phyloP scores from a whole-genome alignment of 352 stramenopile genomes.

The Pythium grandisporangium region DNA sequence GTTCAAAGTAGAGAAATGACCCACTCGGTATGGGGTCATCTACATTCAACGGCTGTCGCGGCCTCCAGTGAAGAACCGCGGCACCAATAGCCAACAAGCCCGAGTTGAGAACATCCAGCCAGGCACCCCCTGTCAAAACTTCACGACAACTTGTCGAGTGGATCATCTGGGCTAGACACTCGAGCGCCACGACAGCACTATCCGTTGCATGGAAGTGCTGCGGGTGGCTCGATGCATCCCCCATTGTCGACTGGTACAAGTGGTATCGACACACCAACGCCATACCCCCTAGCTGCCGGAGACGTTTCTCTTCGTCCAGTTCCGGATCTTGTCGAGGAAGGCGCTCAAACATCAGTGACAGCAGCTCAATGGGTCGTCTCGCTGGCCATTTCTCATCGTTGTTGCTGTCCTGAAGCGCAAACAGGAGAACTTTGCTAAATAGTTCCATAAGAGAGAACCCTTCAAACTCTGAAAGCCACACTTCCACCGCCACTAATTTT shows the following conservation, averaged over 20 bases:
- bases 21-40: constrained; percentile 2
- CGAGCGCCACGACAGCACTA: constrained; percentile 24
- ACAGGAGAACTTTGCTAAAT: constrained; percentile 58
- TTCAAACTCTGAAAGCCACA: constrained; percentile 42
- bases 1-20: constrained; percentile 41
- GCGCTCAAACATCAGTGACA: constrained; percentile 44
- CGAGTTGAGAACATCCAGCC: constrained; percentile 49
- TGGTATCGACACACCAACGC: constrained; percentile 36
- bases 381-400: constrained; percentile 20
- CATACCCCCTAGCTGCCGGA: constrained; percentile 52
- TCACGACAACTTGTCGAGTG: constrained; percentile 16
- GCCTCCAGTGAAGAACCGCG: constrained; percentile 35
- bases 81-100: constrained; percentile 48
- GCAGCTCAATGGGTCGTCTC: constrained; percentile 30
- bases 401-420: constrained; percentile 26
- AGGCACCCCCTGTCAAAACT: constrained; percentile 29
- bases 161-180: constrained; percentile 49
- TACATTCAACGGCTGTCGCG: constrained; percentile 2
- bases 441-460: constrained; percentile 48
- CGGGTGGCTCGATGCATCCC: constrained; percentile 11
- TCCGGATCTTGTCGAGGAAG: constrained; percentile 20
- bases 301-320: constrained; percentile 25
- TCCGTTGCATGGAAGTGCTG: constrained; percentile 21
- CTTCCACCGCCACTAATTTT: constrained; percentile 35
- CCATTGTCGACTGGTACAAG: constrained; percentile 15